Evolutionary conservation across 108 stramenopile genomes (phyloP).

Genomic region (Chaetoceros tenuissimus): DNA sequence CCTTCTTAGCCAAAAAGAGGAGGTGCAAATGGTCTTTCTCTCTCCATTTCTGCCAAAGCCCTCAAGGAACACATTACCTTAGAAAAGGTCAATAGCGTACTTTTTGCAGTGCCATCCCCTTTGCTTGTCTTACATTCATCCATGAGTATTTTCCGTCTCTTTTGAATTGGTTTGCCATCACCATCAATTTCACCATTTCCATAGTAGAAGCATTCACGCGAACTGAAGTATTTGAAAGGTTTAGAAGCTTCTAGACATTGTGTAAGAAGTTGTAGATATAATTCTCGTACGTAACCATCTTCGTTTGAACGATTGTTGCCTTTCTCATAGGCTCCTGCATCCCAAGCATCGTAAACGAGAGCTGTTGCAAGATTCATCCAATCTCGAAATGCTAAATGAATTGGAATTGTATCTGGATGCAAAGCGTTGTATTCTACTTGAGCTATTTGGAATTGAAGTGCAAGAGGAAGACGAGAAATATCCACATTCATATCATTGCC

Average conservation of each 20-base stretch:
- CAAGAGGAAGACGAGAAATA: slow-evolving; percentile 53
- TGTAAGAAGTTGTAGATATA: slow-evolving; percentile 44
- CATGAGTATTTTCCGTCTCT: slow-evolving; percentile 4
- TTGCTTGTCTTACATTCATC: background rate
- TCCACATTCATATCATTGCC: slow-evolving; percentile 14
- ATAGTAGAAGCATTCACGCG: slow-evolving; percentile 33
- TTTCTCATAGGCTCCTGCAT: slow-evolving; percentile 54
- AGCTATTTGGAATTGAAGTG: slow-evolving; percentile 55
- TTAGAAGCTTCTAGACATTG: slow-evolving; percentile 57
- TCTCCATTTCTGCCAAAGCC: background rate
- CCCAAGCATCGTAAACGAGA: slow-evolving; percentile 58
- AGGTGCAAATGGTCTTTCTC: slow-evolving; percentile 1
- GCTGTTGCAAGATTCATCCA: slow-evolving; percentile 56
- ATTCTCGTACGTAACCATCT: slow-evolving; percentile 65
- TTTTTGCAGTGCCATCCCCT: background rate
- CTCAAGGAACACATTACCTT: background rate
- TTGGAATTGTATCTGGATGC: slow-evolving; percentile 37
- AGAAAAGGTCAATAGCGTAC: background rate
- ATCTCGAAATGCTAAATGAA: slow-evolving; percentile 60
- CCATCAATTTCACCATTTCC: slow-evolving; percentile 5
- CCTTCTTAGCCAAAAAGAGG: too few species aligned
- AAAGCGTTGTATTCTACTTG: slow-evolving; percentile 70
- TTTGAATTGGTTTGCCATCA: slow-evolving; percentile 1
- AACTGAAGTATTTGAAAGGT: slow-evolving; percentile 35
- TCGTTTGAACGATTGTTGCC: slow-evolving; percentile 58